Conservation (phyloP, 2,329 filamentous ascomycete genomes). For the Monosporascus sp. region DNA sequence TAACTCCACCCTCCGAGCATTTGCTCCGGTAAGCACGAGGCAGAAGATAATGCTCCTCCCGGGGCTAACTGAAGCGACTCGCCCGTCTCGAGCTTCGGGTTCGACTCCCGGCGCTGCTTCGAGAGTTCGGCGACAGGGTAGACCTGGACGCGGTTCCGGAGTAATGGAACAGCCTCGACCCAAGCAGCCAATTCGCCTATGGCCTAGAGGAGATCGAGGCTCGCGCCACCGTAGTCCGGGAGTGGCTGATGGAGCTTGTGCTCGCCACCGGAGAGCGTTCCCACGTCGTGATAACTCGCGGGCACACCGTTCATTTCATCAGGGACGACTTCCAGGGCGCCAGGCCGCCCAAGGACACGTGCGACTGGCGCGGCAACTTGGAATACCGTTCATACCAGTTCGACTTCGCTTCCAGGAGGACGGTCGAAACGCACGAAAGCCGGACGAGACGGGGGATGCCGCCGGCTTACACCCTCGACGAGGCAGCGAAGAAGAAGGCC, state of each 20-base stretch:
- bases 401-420: background rate
- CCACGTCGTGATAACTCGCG: constrained; percentile 2
- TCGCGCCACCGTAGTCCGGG: background rate
- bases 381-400: background rate
- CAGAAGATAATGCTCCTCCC: background rate
- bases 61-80: background rate
- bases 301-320: background rate
- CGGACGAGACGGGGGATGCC: background rate
- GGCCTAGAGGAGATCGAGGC: background rate
- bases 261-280: background rate
- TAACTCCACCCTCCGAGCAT: background rate
- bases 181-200: background rate
- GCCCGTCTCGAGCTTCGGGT: background rate
- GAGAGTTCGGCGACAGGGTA: background rate
- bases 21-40: background rate
- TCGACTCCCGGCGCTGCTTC: background rate
- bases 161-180: background rate
- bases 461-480: too few relatives aligned
- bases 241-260: background rate
- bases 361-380: background rate
- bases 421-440: background rate
- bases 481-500: too few relatives aligned
- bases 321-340: background rate
- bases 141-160: background rate
- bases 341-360: background rate